Base-by-base conservation (phyloP, 2,329 filamentous ascomycete species). In the Cordyceps pruinosa region DNA sequence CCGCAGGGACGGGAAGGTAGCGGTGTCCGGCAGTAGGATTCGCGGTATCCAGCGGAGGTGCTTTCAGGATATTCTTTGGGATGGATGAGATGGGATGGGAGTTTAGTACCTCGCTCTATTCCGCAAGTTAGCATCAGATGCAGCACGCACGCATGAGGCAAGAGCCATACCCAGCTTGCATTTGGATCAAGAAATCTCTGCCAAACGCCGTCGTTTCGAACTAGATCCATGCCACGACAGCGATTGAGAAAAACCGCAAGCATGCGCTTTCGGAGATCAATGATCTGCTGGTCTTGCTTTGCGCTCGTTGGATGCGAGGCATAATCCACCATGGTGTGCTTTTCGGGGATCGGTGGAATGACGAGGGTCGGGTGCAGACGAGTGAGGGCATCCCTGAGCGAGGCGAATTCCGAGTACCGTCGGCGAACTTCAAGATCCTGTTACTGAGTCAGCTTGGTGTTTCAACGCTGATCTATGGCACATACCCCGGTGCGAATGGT, bases 121-220 rank as follows among this genome's bases (percentile, higher is more conserved):
- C 8, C 23, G 9, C 3, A n/a, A 47, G 52, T 68, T 62, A 70
- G 66, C 26, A 53, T 41, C 42, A 28, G 1, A 23, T 23, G 17
- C 23, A 21, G n/a, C 15, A 21, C 23, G 17, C 6, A 28, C 23
- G 17, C 6, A 28, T 4, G 34, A 39, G 23, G 28, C 34, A 50
- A 4, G 7, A 49, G 15, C 25, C 74, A 35, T 83, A 96, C 91
- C 94, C 94, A 99, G 82, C 94, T 97, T 25, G 93, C 92, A 70
- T 99, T 97, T 12, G 95, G 94, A 69, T 99, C 94, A 34, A 99
- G 79, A 68, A 99, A 99, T 63, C 91, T 87, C 92, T 93, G 97
- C 85, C 92, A 96, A 26, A 99, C 92, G 3, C 93, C 93, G 68
- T 99, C 94, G 59, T 91, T 89, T 54, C 90, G 82, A 28, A 99